Evolutionary conservation across 345 rosid genomes (phyloP).

Genomic region (Linum tenue): DNA sequence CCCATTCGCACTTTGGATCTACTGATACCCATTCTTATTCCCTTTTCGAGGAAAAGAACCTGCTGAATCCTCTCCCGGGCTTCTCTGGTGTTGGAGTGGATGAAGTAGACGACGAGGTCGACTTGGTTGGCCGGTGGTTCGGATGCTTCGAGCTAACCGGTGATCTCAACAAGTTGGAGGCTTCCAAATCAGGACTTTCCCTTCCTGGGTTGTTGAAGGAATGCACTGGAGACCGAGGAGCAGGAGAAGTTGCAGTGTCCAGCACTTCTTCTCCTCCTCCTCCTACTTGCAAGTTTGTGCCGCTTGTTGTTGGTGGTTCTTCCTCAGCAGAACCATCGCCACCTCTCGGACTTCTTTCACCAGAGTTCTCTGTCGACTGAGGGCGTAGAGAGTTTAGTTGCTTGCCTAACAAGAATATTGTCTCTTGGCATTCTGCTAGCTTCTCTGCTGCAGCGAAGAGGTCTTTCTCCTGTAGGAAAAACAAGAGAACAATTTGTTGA

Average conservation of each 20-base stretch:
- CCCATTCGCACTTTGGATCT: neutral
- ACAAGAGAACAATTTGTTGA: neutral
- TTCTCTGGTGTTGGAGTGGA: constrained; percentile 58
- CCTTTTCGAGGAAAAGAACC: constrained; percentile 89
- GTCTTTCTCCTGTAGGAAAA: constrained; percentile 58
- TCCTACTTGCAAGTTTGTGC: constrained; percentile 19
- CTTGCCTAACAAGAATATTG: constrained; percentile 86
- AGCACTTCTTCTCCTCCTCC: constrained; percentile 23
- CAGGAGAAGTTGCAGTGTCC: constrained; percentile 26
- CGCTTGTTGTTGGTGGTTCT: constrained; percentile 33
- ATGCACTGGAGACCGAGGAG: constrained; percentile 33
- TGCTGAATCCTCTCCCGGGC: constrained; percentile 64
- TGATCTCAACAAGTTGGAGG: constrained; percentile 35
- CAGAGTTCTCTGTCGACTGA: constrained; percentile 33
- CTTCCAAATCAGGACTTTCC: constrained; percentile 43
- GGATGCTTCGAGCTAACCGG: constrained; percentile 38
- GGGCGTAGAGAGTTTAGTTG: constrained; percentile 82
- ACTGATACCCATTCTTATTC: constrained; percentile 33
- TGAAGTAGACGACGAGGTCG: constrained; percentile 47
- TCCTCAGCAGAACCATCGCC: constrained; percentile 27
- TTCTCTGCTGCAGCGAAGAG: constrained; percentile 84
- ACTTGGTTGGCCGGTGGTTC: constrained; percentile 50
- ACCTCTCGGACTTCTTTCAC: constrained; percentile 39
- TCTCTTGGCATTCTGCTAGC: constrained; percentile 92
- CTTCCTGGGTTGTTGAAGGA: constrained; percentile 30